These are phyloP conservation scores for Rhodamnia argentea DNA, from an alignment of 345 rosid genomes.

Conservation along the genomic window DNA sequence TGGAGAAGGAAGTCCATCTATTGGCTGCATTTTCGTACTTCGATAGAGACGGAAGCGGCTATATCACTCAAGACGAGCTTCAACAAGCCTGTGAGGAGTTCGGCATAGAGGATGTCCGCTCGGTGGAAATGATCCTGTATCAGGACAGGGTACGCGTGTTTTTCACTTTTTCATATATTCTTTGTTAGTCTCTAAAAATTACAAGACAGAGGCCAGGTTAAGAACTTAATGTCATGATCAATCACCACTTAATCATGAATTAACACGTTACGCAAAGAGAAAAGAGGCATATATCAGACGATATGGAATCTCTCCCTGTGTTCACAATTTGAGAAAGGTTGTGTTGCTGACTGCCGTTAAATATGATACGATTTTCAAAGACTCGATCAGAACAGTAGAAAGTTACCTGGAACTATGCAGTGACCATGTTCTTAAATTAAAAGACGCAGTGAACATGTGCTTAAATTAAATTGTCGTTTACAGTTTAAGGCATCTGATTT, in stretches of 20 bases:
- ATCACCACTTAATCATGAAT: neutral
- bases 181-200: too few relatives aligned
- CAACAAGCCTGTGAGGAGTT: conserved; percentile 60
- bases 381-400: neutral
- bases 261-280: neutral
- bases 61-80: conserved; percentile 56
- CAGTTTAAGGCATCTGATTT: neutral
- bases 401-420: neutral
- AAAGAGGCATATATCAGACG: neutral
- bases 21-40: conserved; percentile 57
- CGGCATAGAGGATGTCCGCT: conserved; percentile 33
- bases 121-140: conserved; percentile 49
- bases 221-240: neutral
- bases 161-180: too few relatives aligned
- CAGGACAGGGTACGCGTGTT: conserved; percentile 51
- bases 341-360: neutral
- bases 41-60: conserved; percentile 65
- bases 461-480: neutral
- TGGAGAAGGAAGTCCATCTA: conserved; percentile 44
- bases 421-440: neutral
- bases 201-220: neutral
- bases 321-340: neutral
- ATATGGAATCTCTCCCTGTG: neutral
- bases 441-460: neutral
- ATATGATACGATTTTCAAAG: neutral